Evolutionary conservation across 805 yeast genomes (phyloP).

Genomic region (Brettanomyces sp.): DNA sequence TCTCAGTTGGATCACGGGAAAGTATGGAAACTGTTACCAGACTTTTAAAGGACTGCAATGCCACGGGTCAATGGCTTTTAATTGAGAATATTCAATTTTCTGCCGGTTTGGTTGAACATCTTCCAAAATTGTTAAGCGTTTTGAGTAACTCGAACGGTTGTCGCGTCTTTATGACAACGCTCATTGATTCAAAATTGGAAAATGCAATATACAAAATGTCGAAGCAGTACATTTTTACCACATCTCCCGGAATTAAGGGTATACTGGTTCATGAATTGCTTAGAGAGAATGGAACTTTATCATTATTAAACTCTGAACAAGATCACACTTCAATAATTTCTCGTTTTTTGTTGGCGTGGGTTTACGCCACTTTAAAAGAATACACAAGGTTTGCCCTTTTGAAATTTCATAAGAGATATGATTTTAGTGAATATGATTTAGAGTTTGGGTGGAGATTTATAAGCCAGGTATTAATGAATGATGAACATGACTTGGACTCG

Average conservation of each 20-base stretch:
- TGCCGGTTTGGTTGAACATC: conserved; percentile 45
- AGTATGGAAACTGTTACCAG: conserved; percentile 47
- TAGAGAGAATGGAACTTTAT: conserved; percentile 18
- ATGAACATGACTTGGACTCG: conserved; percentile 24
- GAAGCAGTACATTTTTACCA: conserved; percentile 52
- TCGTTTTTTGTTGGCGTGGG: conserved; percentile 53
- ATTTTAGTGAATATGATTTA: conserved; percentile 68
- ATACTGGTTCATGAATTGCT: conserved; percentile 24
- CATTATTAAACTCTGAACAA: conserved; percentile 11
- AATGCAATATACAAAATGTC: conserved; percentile 45
- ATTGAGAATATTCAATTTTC: conserved; percentile 79
- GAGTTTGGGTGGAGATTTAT: conserved; percentile 37
- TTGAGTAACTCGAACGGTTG: conserved; percentile 27
- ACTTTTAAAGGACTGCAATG: conserved; percentile 37
- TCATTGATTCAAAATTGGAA: conserved; percentile 39
- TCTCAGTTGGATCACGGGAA: conserved; percentile 73
- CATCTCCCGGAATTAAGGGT: conserved; percentile 48
- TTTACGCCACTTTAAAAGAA: conserved; percentile 55
- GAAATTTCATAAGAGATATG: conserved; percentile 55
- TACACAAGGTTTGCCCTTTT: conserved; percentile 50
- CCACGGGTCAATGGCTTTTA: conserved; percentile 59
- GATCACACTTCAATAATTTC: too few species aligned
- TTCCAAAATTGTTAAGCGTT: conserved; percentile 38
- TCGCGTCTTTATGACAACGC: conserved; percentile 60
- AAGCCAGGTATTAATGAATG: conserved; percentile 27